These are phyloP conservation scores for Sphagnum magellanicum DNA, from an alignment of 228 moss, liverwort and hornwort genomes.

Conservation along the genomic window DNA sequence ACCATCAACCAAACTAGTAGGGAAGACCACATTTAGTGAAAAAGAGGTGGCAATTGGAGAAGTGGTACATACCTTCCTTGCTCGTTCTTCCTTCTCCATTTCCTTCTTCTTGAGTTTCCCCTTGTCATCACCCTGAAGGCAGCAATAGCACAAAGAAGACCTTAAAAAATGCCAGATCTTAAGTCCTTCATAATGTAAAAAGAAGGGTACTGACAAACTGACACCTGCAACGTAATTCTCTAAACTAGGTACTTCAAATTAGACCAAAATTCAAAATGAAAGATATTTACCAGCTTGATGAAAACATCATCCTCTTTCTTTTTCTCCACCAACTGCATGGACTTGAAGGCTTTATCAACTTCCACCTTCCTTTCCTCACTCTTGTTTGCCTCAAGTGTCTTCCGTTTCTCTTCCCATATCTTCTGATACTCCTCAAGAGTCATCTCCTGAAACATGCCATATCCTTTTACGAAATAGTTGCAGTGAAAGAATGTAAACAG, in stretches of 20 bases:
- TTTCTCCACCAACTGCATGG: constrained; percentile 86
- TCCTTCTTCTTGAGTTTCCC: constrained; percentile 80
- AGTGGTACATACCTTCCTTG: constrained; percentile 38
- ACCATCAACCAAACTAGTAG: background rate
- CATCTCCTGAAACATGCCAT: constrained; percentile 56
- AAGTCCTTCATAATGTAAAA: background rate
- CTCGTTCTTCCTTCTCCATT: constrained; percentile 60
- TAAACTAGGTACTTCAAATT: background rate
- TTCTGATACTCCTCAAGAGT: constrained; percentile 92
- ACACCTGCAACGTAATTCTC: background rate
- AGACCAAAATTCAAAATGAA: background rate
- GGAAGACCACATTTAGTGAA: background rate
- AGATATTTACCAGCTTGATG: constrained; percentile 62
- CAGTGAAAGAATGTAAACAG: too few relatives aligned
- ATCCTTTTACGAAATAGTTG: background rate
- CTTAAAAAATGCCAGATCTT: background rate
- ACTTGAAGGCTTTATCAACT: constrained; percentile 72
- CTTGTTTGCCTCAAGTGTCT: constrained; percentile 52
- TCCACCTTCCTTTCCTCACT: constrained; percentile 74
- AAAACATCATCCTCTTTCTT: constrained; percentile 78
- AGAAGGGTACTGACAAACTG: background rate
- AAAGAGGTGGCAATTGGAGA: too few relatives aligned
- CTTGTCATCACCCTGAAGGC: constrained; percentile 67
- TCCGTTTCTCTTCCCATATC: constrained; percentile 79
- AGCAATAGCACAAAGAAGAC: background rate